A percentile compares a stretch with the other conserved stretches of the same genome.
phyloP scores from a whole-genome alignment of 805 yeast genomes.

The Barnettozyma wickerhamii region DNA sequence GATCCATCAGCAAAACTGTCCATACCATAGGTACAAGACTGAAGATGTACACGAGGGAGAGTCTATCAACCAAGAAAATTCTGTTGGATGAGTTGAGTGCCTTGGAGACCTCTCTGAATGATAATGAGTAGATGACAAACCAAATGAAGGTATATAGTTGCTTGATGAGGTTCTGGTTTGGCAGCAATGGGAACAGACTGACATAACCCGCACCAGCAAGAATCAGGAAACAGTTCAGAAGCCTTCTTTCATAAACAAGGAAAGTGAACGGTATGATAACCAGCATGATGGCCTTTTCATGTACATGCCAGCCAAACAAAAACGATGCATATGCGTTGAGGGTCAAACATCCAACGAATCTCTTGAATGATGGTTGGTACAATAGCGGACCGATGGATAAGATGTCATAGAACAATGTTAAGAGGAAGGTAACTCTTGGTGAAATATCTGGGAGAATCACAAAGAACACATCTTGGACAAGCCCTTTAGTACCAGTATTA shows the following conservation, averaged over 20 bases:
- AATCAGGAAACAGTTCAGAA: constrained; percentile 66
- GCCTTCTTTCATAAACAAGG: constrained; percentile 62
- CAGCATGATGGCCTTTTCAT: constrained; percentile 92
- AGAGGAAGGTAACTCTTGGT: constrained; percentile 70
- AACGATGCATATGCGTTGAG: constrained; percentile 90
- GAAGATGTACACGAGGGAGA: constrained; percentile 60
- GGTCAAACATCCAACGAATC: constrained; percentile 81
- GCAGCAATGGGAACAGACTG: constrained; percentile 81
- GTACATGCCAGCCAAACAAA: constrained; percentile 98
- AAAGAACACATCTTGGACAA: constrained; percentile 88
- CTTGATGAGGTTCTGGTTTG: constrained; percentile 78
- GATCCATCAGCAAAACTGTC: constrained; percentile 41
- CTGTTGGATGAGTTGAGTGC: constrained; percentile 35
- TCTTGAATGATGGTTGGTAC: constrained; percentile 64
- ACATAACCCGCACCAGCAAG: constrained; percentile 79
- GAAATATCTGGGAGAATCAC: constrained; percentile 74
- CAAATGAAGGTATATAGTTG: constrained; percentile 75
- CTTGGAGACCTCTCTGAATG: constrained; percentile 64
- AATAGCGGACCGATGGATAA: constrained; percentile 71
- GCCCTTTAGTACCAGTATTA: constrained; percentile 67
- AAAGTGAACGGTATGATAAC: constrained; percentile 86
- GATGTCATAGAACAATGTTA: constrained; percentile 82
- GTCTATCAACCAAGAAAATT: constrained; percentile 66
- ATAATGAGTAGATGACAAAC: constrained; percentile 72
- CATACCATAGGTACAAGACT: constrained; percentile 65